phyloP scores from a whole-genome alignment of 768 basidiomycete genomes.

The Floccularia luteovirens region DNA sequence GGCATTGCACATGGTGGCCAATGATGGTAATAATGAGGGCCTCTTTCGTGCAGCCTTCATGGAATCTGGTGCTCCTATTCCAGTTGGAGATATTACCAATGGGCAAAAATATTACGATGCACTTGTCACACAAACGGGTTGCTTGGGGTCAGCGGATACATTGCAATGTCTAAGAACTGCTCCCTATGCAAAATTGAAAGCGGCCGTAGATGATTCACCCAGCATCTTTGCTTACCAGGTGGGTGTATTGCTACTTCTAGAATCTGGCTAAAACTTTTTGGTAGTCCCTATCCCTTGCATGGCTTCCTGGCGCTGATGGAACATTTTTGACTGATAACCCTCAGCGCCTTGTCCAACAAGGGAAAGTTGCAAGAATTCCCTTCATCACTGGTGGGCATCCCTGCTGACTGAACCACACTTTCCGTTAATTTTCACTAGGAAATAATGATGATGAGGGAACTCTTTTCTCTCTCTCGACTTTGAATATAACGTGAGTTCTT shows the following conservation, averaged over 20 bases:
- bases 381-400: constrained; percentile 26
- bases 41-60: constrained; percentile 44
- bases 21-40: constrained; percentile 34
- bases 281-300: constrained; percentile 26
- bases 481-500: constrained; percentile 18
- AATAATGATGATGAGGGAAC: constrained; percentile 40
- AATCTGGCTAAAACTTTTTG: not conserved
- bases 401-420: no score
- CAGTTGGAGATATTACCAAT: constrained; percentile 30
- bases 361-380: constrained; percentile 28
- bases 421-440: no score
- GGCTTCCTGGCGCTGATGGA: constrained; percentile 33
- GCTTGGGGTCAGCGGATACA: constrained; percentile 25
- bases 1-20: constrained; percentile 39
- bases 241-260: no score
- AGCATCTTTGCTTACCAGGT: constrained; percentile 31
- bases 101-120: constrained; percentile 39
- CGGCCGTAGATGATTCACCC: constrained; percentile 31
- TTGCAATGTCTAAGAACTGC: constrained; percentile 31
- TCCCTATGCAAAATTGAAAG: constrained; percentile 25
- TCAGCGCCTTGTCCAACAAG: constrained; percentile 21
- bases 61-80: constrained; percentile 40
- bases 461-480: constrained; percentile 12
- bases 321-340: constrained; percentile 25
- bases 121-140: constrained; percentile 25